Evolutionary conservation across 306 rosid species (phyloP).

Genomic region (Cyamopsis tetragonoloba): DNA sequence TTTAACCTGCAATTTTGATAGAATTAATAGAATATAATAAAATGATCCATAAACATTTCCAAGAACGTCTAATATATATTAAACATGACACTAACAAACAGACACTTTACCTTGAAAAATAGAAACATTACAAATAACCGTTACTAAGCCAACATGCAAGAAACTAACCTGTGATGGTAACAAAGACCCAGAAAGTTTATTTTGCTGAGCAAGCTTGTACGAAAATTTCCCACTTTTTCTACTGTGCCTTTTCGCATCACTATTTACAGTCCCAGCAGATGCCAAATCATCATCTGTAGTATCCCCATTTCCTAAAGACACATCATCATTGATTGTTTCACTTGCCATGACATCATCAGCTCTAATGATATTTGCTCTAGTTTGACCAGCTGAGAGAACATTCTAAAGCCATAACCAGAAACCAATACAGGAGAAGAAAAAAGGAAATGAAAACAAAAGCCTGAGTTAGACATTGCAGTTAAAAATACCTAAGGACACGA

Average conservation of each 20-base stretch:
- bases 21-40: background rate
- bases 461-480: conserved; percentile 25
- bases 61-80: background rate
- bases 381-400: conserved; percentile 20
- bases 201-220: conserved; percentile 37
- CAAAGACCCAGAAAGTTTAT: conserved; percentile 44
- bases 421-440: background rate
- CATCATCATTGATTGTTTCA: conserved; percentile 34
- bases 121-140: background rate
- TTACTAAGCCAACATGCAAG: conserved; percentile 7
- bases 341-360: conserved; percentile 30
- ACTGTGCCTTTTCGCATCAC: conserved; percentile 27
- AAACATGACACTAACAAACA: background rate
- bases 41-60: background rate
- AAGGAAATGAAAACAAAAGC: background rate
- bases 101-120: background rate
- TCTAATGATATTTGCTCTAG: conserved; percentile 52
- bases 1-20: conserved; percentile 50
- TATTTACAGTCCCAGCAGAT: conserved; percentile 16
- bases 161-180: conserved; percentile 70
- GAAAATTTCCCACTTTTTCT: conserved; percentile 18
- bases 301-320: conserved; percentile 31
- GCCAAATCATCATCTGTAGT: conserved; percentile 33
- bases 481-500: conserved; percentile 20
- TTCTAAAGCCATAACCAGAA: conserved; percentile 44